Percentiles rank a stretch among this genome's conserved stretches.
Conservation (phyloP, 352 stramenopile genomes). For the Globisporangium mamillatum region DNA sequence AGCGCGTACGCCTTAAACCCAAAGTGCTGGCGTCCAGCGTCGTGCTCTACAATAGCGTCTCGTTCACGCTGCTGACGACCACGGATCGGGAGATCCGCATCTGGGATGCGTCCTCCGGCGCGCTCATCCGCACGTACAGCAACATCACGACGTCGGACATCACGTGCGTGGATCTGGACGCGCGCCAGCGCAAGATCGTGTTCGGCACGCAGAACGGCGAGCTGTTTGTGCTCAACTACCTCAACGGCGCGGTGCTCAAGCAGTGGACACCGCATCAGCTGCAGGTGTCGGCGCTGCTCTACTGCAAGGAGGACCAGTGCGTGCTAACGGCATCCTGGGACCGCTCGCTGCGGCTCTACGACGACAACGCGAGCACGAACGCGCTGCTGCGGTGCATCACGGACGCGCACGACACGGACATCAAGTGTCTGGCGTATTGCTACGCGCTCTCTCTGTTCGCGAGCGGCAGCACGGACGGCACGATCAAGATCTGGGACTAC, state of each 20-base stretch:
- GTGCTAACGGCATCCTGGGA: slow-evolving; percentile 79
- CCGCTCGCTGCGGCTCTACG: slow-evolving; percentile 64
- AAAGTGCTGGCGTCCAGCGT: slow-evolving; percentile 54
- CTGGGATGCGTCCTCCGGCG: slow-evolving; percentile 59
- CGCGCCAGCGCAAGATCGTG: slow-evolving; percentile 67
- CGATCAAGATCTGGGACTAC: slow-evolving; percentile 86
- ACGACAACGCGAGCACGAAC: slow-evolving; percentile 60
- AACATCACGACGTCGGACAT: slow-evolving; percentile 55
- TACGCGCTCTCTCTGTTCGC: slow-evolving; percentile 65
- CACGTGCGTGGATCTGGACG: slow-evolving; percentile 67
- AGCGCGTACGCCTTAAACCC: slow-evolving; percentile 61
- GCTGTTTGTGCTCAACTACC: slow-evolving; percentile 67
- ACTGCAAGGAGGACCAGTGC: slow-evolving; percentile 74
- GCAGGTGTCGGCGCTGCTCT: slow-evolving; percentile 59
- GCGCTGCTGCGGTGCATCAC: slow-evolving; percentile 61
- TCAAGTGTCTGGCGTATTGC: slow-evolving; percentile 77
- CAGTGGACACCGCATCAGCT: slow-evolving; percentile 63
- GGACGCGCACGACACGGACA: slow-evolving; percentile 70
- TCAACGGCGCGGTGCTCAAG: slow-evolving; percentile 67
- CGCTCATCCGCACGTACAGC: slow-evolving; percentile 58
- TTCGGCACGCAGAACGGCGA: slow-evolving; percentile 66
- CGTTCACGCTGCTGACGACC: slow-evolving; percentile 64
- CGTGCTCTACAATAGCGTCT: slow-evolving; percentile 66
- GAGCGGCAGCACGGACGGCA: slow-evolving; percentile 54
- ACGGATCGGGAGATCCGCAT: slow-evolving; percentile 66